phyloP scores from a whole-genome alignment of 371 early-diverging fungal genomes.

The Furculomyces boomerangus region DNA sequence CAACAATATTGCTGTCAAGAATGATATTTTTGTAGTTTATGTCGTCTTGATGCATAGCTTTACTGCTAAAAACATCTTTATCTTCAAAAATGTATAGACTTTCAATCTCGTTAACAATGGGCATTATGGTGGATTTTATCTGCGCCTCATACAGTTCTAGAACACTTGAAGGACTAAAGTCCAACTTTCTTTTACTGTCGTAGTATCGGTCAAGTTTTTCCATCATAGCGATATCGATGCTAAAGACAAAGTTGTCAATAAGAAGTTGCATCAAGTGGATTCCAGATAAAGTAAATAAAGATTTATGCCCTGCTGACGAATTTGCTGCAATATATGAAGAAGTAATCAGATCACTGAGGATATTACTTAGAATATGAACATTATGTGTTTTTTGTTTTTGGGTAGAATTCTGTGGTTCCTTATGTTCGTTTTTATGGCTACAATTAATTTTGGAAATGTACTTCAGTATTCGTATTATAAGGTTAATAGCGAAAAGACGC shows the following conservation, averaged over 20 bases:
- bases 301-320: neutral
- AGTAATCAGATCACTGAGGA: neutral
- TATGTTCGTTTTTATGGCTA: neutral
- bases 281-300: neutral
- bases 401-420: neutral
- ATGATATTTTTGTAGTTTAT: neutral
- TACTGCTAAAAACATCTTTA: neutral
- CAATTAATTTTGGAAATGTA: neutral
- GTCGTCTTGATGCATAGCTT: neutral
- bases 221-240: neutral
- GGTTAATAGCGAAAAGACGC: neutral
- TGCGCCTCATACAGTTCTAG: constrained; percentile 4
- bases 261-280: neutral
- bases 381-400: neutral
- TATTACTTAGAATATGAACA: neutral
- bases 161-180: neutral
- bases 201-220: neutral
- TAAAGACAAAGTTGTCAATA: neutral
- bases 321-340: neutral
- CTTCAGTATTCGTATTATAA: neutral
- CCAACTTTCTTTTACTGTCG: neutral
- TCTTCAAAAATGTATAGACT: neutral
- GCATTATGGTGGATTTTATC: neutral
- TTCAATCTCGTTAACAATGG: neutral
- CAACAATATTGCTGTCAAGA: neutral